Conservation (phyloP, 768 basidiomycete species). For the Boletus rubropictus region DNA sequence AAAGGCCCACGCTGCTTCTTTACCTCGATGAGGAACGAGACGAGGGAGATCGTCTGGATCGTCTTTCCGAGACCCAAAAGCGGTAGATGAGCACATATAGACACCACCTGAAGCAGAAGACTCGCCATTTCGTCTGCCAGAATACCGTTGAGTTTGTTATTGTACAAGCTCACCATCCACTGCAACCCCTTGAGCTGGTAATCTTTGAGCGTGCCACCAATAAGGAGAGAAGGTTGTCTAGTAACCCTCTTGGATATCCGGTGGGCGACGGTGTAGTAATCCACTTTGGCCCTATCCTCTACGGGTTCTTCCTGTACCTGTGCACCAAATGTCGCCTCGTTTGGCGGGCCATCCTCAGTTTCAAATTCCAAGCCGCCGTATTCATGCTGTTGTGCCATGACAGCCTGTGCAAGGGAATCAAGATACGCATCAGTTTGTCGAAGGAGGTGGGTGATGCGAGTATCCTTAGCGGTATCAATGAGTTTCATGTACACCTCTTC, state of each 20-base stretch:
- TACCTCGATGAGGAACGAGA: constrained; percentile 86
- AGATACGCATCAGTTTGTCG: constrained; percentile 93
- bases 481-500: constrained; percentile 99
- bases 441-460: constrained; percentile 93
- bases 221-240: constrained; percentile 64
- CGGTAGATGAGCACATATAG: constrained; percentile 9
- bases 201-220: constrained; percentile 89
- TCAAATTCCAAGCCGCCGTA: constrained; percentile 46
- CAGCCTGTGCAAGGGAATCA: constrained; percentile 91
- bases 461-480: constrained; percentile 98
- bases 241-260: constrained; percentile 81
- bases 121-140: constrained; percentile 89
- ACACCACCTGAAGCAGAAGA: constrained; percentile 4
- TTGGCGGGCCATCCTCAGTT: constrained; percentile 65
- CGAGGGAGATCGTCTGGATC: constrained; percentile 91
- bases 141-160: constrained; percentile 93
- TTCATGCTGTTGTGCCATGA: constrained; percentile 86
- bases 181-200: constrained; percentile 94
- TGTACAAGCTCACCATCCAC: constrained; percentile 98
- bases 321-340: constrained; percentile 89
- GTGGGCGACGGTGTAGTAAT: constrained; percentile 96
- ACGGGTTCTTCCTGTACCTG: constrained; percentile 56
- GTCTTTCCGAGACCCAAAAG: constrained; percentile 89
- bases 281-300: constrained; percentile 69
- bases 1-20: constrained; percentile 93